These are phyloP conservation scores for Myxozyma nipponensis DNA, from an alignment of 805 yeast genomes.

Conservation along the genomic window DNA sequence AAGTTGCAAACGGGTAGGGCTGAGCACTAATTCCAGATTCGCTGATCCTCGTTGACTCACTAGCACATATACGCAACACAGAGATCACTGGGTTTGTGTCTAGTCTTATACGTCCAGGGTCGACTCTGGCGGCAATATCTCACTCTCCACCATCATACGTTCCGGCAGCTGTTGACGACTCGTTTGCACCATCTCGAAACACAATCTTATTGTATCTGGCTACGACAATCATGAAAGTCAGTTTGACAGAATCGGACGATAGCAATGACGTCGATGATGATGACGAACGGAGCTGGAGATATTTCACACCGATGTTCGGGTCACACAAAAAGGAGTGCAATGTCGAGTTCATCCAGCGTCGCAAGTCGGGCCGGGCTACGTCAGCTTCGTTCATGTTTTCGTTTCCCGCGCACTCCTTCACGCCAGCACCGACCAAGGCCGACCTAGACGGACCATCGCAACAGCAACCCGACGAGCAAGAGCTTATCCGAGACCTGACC, in stretches of 20 bases:
- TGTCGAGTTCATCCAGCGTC: slow-evolving; percentile 57
- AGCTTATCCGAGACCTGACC: slow-evolving; percentile 65
- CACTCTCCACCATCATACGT: not conserved
- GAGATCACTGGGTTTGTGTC: slow-evolving; percentile 51
- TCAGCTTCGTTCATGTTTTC: slow-evolving; percentile 54
- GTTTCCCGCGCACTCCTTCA: slow-evolving; percentile 44
- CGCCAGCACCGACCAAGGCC: slow-evolving; percentile 33
- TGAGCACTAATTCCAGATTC: slow-evolving; percentile 7
- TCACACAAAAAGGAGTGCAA: slow-evolving; percentile 48
- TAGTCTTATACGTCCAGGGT: slow-evolving; percentile 46
- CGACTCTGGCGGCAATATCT: slow-evolving; percentile 42
- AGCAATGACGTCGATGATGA: slow-evolving; percentile 46
- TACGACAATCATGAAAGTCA: slow-evolving; percentile 61
- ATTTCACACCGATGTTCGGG: slow-evolving; percentile 49
- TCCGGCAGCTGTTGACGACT: not conserved
- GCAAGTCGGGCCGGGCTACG: slow-evolving; percentile 81
- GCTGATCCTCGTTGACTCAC: slow-evolving; percentile 62
- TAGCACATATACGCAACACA: slow-evolving; percentile 53
- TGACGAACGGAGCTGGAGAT: slow-evolving; percentile 25
- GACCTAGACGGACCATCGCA: slow-evolving; percentile 31
- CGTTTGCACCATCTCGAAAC: slow-evolving; percentile 17
- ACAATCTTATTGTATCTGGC: slow-evolving; percentile 52
- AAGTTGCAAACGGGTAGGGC: no score
- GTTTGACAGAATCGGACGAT: slow-evolving; percentile 41
- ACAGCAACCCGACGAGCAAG: slow-evolving; percentile 43